Percentiles rank a stretch among this genome's conserved stretches.
These are phyloP conservation scores for Scedosporium aurantiacum DNA, from an alignment of 2,329 filamentous ascomycete genomes.

Conservation along the genomic window DNA sequence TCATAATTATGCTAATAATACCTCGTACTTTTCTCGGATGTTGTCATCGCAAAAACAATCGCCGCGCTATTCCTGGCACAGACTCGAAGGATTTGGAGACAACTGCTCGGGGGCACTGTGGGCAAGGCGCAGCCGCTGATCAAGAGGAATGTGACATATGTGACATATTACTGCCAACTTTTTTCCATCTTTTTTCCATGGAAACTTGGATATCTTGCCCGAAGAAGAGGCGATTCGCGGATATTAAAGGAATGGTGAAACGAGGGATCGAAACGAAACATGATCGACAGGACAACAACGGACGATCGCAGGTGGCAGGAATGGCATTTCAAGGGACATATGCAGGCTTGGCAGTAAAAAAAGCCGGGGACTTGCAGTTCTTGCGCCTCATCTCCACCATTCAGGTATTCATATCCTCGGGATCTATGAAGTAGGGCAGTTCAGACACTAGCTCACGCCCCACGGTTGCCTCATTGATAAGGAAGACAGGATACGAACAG, in stretches of 20 bases:
- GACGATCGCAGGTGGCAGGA: background rate
- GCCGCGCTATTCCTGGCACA: background rate
- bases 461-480: too few species aligned
- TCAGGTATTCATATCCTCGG: too few species aligned
- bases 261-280: conserved; percentile 4
- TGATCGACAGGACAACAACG: background rate
- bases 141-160: background rate
- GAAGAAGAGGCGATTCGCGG: background rate
- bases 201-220: background rate
- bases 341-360: background rate
- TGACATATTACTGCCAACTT: background rate
- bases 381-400: too few species aligned
- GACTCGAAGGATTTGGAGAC: background rate
- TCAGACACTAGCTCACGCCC: too few species aligned
- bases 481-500: too few species aligned
- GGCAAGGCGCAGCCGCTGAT: background rate
- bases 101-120: background rate
- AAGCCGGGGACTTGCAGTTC: background rate
- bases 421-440: too few species aligned
- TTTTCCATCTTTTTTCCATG: background rate
- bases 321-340: background rate
- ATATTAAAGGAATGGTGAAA: conserved; percentile 3
- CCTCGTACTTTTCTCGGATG: too few species aligned
- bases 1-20: too few species aligned
- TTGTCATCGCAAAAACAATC: background rate